A percentile compares a stretch with the other conserved stretches of the same genome.
Conservation (phyloP, 2,329 filamentous ascomycete genomes). For the Paecilomyces niveus region DNA sequence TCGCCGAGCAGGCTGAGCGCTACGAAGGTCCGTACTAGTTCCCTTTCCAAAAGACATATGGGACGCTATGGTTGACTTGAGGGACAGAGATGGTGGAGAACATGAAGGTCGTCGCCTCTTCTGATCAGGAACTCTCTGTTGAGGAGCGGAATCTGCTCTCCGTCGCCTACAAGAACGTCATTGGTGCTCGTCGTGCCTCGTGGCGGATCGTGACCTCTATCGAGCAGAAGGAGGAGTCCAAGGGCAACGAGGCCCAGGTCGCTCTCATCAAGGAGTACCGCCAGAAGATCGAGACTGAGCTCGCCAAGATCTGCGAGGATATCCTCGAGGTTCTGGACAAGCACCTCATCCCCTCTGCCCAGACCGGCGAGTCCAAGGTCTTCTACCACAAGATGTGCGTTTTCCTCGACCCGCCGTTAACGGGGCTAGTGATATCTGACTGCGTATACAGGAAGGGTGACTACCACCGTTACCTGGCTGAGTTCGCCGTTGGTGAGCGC, state of each 20-base stretch:
- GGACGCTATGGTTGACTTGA: conserved; percentile 11
- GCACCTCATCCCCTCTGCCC: conserved; percentile 88
- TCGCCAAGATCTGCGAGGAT: conserved; percentile 97
- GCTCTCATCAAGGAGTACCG: conserved; percentile 92
- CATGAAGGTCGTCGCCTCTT: conserved; percentile 97
- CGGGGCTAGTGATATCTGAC: conserved; percentile 1
- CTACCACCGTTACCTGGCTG: conserved; percentile 97
- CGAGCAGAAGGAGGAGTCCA: conserved; percentile 99
- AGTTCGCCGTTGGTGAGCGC: conserved; percentile 90
- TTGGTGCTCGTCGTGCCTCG: conserved; percentile 94
- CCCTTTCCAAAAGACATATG: not conserved
- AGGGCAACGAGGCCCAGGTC: conserved; percentile 94
- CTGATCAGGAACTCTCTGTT: conserved; percentile 74
- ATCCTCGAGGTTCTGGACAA: conserved; percentile 92
- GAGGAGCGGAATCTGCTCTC: conserved; percentile 92
- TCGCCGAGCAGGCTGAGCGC: conserved; percentile 99
- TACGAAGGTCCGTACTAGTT: conserved; percentile 79
- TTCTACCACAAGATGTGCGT: conserved; percentile 99
- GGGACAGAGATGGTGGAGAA: conserved; percentile 94
- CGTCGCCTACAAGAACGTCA: conserved; percentile 99
- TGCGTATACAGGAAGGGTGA: conserved; percentile 77
- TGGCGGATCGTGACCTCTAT: conserved; percentile 99
- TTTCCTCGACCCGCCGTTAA: conserved; percentile 3
- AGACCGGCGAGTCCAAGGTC: conserved; percentile 97
- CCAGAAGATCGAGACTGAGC: conserved; percentile 94